Percentiles rank a stretch among this genome's conserved stretches.
phyloP scores from a whole-genome alignment of 2,329 filamentous ascomycete species.

The Calonectria crousiana region DNA sequence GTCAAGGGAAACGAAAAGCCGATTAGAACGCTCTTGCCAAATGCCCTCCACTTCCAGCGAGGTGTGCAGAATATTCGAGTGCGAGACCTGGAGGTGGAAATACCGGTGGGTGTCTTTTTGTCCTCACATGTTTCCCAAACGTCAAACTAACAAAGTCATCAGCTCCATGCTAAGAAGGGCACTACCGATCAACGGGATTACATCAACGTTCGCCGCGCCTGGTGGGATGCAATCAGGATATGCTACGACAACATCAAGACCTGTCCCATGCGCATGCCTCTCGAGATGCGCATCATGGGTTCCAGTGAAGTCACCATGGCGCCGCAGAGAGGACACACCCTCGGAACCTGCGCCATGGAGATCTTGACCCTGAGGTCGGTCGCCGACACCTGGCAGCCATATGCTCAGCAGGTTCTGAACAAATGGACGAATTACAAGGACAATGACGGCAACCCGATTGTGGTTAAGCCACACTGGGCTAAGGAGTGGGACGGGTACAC shows the following conservation, averaged over 20 bases:
- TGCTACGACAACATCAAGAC: conserved; percentile 20
- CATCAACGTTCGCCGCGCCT: conserved; percentile 21
- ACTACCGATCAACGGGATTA: conserved; percentile 11
- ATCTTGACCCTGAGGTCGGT: conserved; percentile 15
- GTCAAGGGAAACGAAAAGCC: conserved; percentile 1
- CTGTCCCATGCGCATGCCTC: conserved; percentile 30
- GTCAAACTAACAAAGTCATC: not conserved
- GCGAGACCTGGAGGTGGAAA: conserved; percentile 28
- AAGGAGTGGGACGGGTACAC: conserved; percentile 28
- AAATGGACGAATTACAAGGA: conserved; percentile 25
- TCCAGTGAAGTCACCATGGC: conserved; percentile 27
- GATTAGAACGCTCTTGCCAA: conserved; percentile 16
- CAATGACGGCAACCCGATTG: conserved; percentile 11
- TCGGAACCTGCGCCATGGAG: conserved; percentile 26
- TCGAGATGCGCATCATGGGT: conserved; percentile 33
- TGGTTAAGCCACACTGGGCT: conserved; percentile 22
- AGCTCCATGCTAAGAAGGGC: conserved; percentile 11
- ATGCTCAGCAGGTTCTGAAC: conserved; percentile 23
- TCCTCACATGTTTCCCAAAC: accelerated
- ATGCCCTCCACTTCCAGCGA: conserved; percentile 30
- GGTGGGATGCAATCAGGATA: conserved; percentile 28
- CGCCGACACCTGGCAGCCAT: conserved; percentile 13
- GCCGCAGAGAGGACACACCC: conserved; percentile 20
- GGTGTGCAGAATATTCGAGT: conserved; percentile 28
- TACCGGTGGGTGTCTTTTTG: conserved; percentile 5